Evolutionary conservation across 768 basidiomycete species (phyloP).

Genomic region (Suillus bovinus): DNA sequence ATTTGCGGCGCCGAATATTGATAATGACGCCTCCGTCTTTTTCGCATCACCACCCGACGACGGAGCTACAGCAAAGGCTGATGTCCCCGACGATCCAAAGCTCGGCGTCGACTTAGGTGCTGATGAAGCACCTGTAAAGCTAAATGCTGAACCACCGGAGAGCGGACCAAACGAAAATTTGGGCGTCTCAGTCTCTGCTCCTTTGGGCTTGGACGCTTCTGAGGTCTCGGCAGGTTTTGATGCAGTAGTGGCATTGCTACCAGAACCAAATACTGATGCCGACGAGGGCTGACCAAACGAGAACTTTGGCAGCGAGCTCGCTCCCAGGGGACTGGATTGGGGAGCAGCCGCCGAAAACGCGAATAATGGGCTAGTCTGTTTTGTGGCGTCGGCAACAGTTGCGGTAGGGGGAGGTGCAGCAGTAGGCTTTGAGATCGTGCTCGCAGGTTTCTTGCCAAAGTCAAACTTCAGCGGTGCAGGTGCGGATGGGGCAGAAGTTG

Average conservation of each 20-base stretch:
- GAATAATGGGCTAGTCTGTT: constrained; percentile 20
- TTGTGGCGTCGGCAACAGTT: constrained; percentile 14
- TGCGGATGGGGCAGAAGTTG: constrained; percentile 12
- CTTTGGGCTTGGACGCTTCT: constrained; percentile 15
- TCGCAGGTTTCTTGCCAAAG: constrained; percentile 10
- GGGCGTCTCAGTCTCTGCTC: constrained; percentile 13
- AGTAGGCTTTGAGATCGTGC: neutral
- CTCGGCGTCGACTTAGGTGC: constrained; percentile 21
- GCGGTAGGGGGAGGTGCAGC: constrained; percentile 2
- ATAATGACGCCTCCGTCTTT: constrained; percentile 30
- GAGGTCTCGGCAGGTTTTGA: constrained; percentile 15
- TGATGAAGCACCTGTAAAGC: constrained; percentile 9
- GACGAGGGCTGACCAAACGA: neutral
- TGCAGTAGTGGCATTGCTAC: neutral
- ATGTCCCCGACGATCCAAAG: constrained; percentile 22
- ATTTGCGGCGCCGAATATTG: constrained; percentile 35
- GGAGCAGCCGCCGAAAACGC: constrained; percentile 19
- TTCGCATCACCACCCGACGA: constrained; percentile 23
- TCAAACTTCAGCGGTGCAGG: constrained; percentile 15
- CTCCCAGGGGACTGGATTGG: constrained; percentile 9
- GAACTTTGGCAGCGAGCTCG: constrained; percentile 8
- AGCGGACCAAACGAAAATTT: constrained; percentile 29
- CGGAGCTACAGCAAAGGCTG: constrained; percentile 24
- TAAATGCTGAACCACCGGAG: constrained; percentile 9
- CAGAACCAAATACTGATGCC: neutral